Base-by-base conservation (phyloP, 495 filamentous ascomycete species). In the Hypoxylon lienhwacheense region DNA sequence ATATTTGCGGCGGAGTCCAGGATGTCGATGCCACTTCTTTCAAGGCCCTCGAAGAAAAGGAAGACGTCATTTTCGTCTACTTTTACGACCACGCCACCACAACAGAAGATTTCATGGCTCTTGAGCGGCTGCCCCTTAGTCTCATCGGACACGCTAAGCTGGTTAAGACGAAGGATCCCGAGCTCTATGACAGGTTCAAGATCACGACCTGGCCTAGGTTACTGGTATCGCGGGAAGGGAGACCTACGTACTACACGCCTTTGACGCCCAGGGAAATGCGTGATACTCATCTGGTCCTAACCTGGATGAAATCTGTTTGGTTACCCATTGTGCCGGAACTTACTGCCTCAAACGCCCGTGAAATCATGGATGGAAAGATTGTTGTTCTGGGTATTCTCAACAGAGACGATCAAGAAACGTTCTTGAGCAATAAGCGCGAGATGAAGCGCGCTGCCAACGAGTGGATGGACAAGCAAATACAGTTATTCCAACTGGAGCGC, bases 231-330 rank as follows among this genome's bases (percentile, higher is more conserved):
- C 80, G 93, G 39, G 91, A 97, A 68, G 89, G 90, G 6, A 83
- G 87, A 7, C 85, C 92, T 40, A 93, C 83, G 6, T 95, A 95
- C 66, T 98, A 93, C 70, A 85, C 81, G 26, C 86, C 84, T 11
- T 76, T 97, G 14, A 82, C 87, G 1, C 93, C 93, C 1, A 81
- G 84, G 55, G 89, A 95, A 47, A 96, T 96, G 88, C 83, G 93
- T 35, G 90, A 97, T 56, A 85, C 85, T 52, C 78, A 83, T 22
- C 78, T 85, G 64, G 80, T 98, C 12, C 79, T 96, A 2, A 76
- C 76, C 49, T 98, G 93, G 93, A 97, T 97, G 92, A 86, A 86
- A 55, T 87, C 83, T 14, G 90, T 95, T 16, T 98, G 95, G 95
- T 79, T 96, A 24, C 93, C 93, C n/a, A 92, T 98, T 46, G 89